A percentile compares a stretch with the other conserved stretches of the same genome.
phyloP scores from a whole-genome alignment of 75 land plant species.

The Picea sitchensis region DNA sequence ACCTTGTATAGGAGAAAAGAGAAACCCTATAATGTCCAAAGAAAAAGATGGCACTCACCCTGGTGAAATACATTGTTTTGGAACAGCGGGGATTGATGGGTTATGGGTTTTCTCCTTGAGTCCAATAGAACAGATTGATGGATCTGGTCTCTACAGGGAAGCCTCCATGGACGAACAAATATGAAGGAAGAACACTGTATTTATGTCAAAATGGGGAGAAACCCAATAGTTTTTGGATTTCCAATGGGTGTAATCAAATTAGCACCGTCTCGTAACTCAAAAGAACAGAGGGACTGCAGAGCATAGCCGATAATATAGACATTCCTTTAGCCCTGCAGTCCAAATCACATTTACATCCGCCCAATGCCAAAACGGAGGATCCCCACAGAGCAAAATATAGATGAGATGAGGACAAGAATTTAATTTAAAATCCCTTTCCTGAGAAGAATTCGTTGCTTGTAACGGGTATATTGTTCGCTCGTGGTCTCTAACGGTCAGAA shows the following conservation, averaged over 20 bases:
- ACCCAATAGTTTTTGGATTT: too few relatives aligned
- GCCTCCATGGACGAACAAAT: not conserved
- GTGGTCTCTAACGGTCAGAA: not conserved
- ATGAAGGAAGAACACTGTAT: too few relatives aligned
- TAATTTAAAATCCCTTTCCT: not conserved
- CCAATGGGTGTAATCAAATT: too few relatives aligned
- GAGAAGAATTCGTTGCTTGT: not conserved
- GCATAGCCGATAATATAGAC: not conserved
- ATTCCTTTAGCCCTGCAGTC: not conserved
- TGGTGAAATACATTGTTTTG: conserved; percentile 4
- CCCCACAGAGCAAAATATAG: too few relatives aligned
- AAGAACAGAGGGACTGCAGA: not conserved
- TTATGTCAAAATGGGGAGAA: too few relatives aligned
- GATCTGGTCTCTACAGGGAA: too few relatives aligned
- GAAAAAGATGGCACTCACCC: not conserved
- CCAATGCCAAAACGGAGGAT: too few relatives aligned
- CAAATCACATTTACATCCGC: not conserved
- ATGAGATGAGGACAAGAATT: too few relatives aligned
- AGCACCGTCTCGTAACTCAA: too few relatives aligned
- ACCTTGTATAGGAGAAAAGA: too few relatives aligned
- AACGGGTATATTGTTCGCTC: conserved; percentile 1
- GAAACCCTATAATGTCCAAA: not conserved
- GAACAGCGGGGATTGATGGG: not conserved
- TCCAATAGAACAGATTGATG: not conserved
- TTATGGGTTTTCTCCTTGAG: not conserved